phyloP scores from a whole-genome alignment of 768 basidiomycete genomes.

The Paxillus involutus region DNA sequence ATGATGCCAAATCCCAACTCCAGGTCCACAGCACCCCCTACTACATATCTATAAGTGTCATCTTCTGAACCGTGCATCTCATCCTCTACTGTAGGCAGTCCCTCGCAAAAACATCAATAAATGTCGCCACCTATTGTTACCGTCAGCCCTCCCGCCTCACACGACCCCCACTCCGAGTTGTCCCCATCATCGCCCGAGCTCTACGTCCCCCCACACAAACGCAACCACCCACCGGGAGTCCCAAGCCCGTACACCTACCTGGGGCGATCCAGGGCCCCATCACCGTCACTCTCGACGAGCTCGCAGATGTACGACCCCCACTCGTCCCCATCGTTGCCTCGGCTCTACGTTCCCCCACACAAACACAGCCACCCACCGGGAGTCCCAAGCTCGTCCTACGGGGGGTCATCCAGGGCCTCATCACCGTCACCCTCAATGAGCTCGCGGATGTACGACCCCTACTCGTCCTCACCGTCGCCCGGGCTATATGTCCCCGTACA shows the following conservation, averaged over 20 bases:
- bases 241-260: conserved; percentile 21
- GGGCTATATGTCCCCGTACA: conserved; percentile 43
- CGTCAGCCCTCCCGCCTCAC: not conserved
- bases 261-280: conserved; percentile 10
- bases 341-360: conserved; percentile 43
- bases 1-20: too few relatives aligned
- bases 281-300: conserved; percentile 12
- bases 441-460: conserved; percentile 8
- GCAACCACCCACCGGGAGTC: conserved; percentile 18
- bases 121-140: conserved; percentile 29
- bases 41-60: not conserved
- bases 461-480: conserved; percentile 15
- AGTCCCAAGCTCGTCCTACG: conserved; percentile 16
- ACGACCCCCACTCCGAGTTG: conserved; percentile 6
- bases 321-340: conserved; percentile 12
- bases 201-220: conserved; percentile 44
- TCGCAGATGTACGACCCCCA: conserved; percentile 12
- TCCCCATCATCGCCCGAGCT: conserved; percentile 19
- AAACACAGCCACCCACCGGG: conserved; percentile 24
- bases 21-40: too few relatives aligned
- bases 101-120: conserved; percentile 1
- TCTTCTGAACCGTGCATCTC: too few relatives aligned
- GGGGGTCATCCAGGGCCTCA: conserved; percentile 11
- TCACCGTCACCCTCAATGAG: conserved; percentile 14
- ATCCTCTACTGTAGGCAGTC: too few relatives aligned